Evolutionary conservation across 768 basidiomycete genomes (phyloP).

Genomic region (Auricularia sp.): DNA sequence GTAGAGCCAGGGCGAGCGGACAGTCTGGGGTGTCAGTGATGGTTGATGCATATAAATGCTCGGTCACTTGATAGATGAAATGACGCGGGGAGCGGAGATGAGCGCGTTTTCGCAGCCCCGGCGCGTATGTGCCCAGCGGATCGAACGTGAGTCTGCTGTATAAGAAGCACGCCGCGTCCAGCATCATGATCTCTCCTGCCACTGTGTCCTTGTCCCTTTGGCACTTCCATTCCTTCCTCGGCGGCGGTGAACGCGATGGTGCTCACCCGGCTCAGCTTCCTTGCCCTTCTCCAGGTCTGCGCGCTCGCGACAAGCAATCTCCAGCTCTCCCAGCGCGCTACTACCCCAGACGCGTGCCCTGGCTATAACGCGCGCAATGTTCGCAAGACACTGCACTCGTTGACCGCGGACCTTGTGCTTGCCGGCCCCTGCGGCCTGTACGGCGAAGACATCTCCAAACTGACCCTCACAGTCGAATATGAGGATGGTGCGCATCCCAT

Average conservation of each 20-base stretch:
- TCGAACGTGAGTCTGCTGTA: not conserved
- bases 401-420: constrained; percentile 45
- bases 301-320: not conserved
- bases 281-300: not conserved
- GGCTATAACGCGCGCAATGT: constrained; percentile 48
- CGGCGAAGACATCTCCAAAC: constrained; percentile 40
- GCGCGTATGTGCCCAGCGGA: not conserved
- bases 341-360: constrained; percentile 12
- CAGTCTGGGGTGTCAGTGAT: not conserved
- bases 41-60: not conserved
- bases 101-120: not conserved
- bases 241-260: not conserved
- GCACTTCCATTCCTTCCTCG: not conserved
- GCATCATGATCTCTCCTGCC: not conserved
- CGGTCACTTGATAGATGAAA: not conserved
- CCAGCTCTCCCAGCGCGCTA: not conserved
- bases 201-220: not conserved
- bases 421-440: constrained; percentile 52
- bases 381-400: constrained; percentile 22
- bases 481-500: constrained; percentile 29
- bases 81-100: not conserved
- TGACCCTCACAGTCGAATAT: constrained; percentile 45
- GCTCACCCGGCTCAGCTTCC: not conserved
- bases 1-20: not conserved
- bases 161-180: not conserved